These are phyloP conservation scores for Populus hybrid DNA, from an alignment of 441 rosid species.

Conservation along the genomic window DNA sequence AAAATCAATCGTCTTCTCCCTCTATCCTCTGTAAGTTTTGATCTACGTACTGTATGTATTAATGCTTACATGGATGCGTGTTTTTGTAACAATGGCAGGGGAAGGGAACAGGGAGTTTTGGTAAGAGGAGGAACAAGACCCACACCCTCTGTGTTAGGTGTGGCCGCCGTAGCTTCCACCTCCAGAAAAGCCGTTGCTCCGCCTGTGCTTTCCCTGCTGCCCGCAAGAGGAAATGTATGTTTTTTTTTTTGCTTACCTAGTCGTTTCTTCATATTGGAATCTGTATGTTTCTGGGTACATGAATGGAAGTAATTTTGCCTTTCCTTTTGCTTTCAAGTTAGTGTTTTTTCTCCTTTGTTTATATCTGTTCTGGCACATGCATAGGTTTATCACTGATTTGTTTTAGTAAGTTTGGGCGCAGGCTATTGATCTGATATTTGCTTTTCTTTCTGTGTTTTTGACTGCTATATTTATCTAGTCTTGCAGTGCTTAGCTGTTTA, in stretches of 20 bases:
- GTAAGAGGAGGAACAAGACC: constrained; percentile 95
- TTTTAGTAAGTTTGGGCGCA: background rate
- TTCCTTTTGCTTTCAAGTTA: background rate
- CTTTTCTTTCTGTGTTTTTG: no score
- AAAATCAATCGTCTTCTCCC: background rate
- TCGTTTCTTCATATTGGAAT: background rate
- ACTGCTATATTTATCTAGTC: no score
- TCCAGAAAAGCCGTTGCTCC: constrained; percentile 89
- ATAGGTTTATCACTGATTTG: background rate
- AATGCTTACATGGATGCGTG: background rate
- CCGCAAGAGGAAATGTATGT: constrained; percentile 78
- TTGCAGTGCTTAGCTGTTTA: no score
- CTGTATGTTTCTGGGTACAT: background rate
- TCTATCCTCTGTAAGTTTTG: no score
- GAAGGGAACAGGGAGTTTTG: constrained; percentile 95
- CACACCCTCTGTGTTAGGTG: constrained; percentile 93
- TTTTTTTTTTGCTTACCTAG: background rate
- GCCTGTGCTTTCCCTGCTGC: constrained; percentile 91
- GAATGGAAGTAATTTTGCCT: background rate
- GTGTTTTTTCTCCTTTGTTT: background rate
- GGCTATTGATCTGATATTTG: no score
- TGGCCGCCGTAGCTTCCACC: constrained; percentile 93
- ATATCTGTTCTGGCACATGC: background rate
- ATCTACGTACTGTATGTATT: background rate
- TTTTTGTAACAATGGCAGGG: constrained; percentile 42